Percentiles rank a stretch among this genome's conserved stretches.
Evolutionary conservation across 139 green algal species (phyloP).

Genomic region (Micractinium conductrix): DNA sequence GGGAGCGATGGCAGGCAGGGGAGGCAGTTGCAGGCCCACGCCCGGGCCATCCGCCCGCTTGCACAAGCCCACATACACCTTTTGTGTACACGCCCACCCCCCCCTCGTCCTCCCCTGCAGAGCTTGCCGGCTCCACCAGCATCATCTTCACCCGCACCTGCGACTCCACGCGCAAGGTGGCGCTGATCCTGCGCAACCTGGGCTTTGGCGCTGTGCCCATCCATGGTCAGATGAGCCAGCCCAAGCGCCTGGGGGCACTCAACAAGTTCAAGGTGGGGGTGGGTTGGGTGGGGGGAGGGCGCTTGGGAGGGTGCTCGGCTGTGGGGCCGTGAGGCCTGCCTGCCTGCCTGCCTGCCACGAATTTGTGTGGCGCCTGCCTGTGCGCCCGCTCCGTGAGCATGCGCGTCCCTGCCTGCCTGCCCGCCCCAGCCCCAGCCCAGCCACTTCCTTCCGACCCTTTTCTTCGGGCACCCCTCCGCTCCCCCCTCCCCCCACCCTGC

Average conservation of each 20-base stretch:
- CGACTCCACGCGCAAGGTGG: conserved; percentile 88
- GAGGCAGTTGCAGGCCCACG: too few species aligned
- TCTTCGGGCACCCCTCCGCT: neutral
- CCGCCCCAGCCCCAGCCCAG: too few species aligned
- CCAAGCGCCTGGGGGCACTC: conserved; percentile 94
- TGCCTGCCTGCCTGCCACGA: too few species aligned
- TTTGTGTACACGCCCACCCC: neutral
- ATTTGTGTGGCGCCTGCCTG: too few species aligned
- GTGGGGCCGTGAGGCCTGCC: too few species aligned
- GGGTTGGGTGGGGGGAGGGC: neutral
- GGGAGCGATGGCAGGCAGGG: too few species aligned
- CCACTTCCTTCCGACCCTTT: neutral
- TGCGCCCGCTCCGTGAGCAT: too few species aligned
- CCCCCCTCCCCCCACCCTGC: neutral
- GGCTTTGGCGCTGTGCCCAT: conserved; percentile 97
- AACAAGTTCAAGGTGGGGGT: conserved; percentile 96
- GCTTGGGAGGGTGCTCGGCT: too few species aligned
- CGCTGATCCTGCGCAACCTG: conserved; percentile 95
- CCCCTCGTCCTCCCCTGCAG: conserved; percentile 38
- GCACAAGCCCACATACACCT: neutral
- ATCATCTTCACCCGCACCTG: conserved; percentile 98
- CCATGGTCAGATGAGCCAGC: conserved; percentile 98
- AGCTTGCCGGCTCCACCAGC: conserved; percentile 72
- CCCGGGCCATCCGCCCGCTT: neutral
- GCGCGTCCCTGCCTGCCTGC: too few species aligned